Evolutionary conservation across 371 early-diverging fungal species (phyloP), one percentile per base, ranked within the genome.

Genomic region (Batkoa obscura): DNA sequence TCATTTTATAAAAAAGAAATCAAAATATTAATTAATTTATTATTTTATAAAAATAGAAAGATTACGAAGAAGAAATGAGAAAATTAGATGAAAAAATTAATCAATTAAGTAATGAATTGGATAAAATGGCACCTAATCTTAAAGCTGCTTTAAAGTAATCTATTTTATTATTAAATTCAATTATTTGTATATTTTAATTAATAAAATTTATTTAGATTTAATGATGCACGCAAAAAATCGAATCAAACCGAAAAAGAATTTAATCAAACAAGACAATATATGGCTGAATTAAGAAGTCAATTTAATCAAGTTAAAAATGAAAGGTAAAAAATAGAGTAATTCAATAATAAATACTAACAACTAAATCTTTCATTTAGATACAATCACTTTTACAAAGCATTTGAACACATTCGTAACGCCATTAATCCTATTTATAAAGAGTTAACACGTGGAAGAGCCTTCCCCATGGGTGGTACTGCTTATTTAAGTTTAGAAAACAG

Each of bases 351-450:
- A n/a, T n/a, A n/a, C n/a, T n/a, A n/a, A n/a, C n/a, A n/a, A n/a
- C n/a, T n/a, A n/a, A n/a, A n/a, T n/a, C n/a, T n/a, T 12, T n/a
- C 33, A 31, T 39, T 9, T 37, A 13, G 92, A 68, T 78, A 78
- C 60, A 68, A 80, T 35, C 62, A 68, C 2, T 99, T 99, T 66
- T 73, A 79, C 55, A 72, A 70, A 35, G 94, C 96, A n/a, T 99
- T 84, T 72, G 77, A 75, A 46, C 92, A 92, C 60, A 84, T 99
- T 50, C 75, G 83, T 13, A 81, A 80, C 43, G 73, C 78, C 46
- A 94, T 99, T 62, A 92, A 91, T 66, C 75, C 71, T 48, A 84
- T 98, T 9, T 99, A 99, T 73, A 94, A 95, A 65, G 83, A 90
- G 43, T 74, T 99, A 12, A 98, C 97, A 2, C 79, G 74, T 49